A percentile compares a stretch with the other conserved stretches of the same genome.
These are phyloP conservation scores for Cylindrotheca closterium DNA, from an alignment of 108 stramenopile species.

Conservation along the genomic window DNA sequence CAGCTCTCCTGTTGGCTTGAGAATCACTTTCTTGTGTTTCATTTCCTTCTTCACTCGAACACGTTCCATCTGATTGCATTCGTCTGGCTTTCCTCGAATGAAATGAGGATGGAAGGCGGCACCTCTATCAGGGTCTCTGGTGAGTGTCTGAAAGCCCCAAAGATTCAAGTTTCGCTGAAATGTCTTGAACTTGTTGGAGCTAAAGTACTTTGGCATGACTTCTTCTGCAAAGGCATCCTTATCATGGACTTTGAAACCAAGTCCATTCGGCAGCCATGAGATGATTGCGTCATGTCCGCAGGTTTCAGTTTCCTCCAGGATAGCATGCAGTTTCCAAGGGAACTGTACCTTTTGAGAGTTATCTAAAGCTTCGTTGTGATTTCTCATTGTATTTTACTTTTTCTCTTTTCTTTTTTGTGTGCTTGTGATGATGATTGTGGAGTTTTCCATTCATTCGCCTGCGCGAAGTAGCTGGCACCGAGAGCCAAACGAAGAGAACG, in stretches of 20 bases:
- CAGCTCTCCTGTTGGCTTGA: not conserved
- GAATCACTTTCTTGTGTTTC: constrained; percentile 29
- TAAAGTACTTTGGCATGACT: constrained; percentile 24
- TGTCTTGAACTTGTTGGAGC: constrained; percentile 11
- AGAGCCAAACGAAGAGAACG: no score
- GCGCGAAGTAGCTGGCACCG: no score
- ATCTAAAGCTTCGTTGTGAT: no score
- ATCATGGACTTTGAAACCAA: constrained; percentile 14
- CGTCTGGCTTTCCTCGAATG: constrained; percentile 9
- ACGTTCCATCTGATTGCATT: constrained; percentile 20
- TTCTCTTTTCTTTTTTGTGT: no score
- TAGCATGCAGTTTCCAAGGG: constrained; percentile 17
- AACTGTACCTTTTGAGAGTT: constrained; percentile 11
- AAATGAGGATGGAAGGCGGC: constrained; percentile 29
- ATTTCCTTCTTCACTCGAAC: constrained; percentile 49
- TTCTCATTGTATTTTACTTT: no score
- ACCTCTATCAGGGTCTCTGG: constrained; percentile 41
- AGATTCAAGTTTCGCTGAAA: constrained; percentile 28
- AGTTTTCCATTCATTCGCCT: no score
- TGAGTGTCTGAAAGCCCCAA: constrained; percentile 33
- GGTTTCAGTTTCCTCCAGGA: constrained; percentile 15
- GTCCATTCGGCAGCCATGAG: constrained; percentile 22
- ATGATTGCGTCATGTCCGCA: constrained; percentile 10
- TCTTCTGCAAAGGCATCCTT: constrained; percentile 7
- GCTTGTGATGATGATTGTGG: no score